These are phyloP conservation scores for Gleditsia sinensis DNA, from an alignment of 306 rosid genomes.

Conservation along the genomic window DNA sequence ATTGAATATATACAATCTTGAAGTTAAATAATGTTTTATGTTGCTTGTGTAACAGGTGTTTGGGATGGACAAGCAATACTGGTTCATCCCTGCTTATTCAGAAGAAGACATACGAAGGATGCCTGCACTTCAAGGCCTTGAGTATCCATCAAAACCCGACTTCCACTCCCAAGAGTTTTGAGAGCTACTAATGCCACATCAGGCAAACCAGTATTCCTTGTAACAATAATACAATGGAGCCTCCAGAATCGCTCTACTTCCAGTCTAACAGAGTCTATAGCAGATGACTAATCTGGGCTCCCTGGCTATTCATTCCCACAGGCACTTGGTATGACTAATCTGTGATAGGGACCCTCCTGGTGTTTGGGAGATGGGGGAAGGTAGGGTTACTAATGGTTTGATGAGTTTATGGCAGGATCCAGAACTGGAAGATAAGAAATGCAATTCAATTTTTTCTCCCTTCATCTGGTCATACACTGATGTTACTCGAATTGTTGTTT, in stretches of 20 bases:
- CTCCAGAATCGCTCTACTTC: slow-evolving; percentile 26
- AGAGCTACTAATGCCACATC: slow-evolving; percentile 31
- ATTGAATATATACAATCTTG: not conserved
- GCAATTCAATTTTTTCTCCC: slow-evolving; percentile 15
- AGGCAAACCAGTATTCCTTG: slow-evolving; percentile 27
- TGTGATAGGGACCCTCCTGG: not conserved
- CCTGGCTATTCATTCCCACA: slow-evolving; percentile 28
- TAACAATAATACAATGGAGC: slow-evolving; percentile 26
- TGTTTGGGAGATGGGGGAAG: not conserved
- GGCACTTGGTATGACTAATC: slow-evolving; percentile 25
- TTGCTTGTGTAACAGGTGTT: slow-evolving; percentile 66
- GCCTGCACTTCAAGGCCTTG: slow-evolving; percentile 96
- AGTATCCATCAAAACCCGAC: slow-evolving; percentile 92
- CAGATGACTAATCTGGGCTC: slow-evolving; percentile 43
- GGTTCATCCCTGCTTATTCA: slow-evolving; percentile 92
- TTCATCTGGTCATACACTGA: slow-evolving; percentile 29
- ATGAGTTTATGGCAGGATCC: slow-evolving; percentile 31
- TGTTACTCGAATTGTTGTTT: slow-evolving; percentile 24
- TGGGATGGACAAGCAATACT: slow-evolving; percentile 83
- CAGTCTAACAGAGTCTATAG: slow-evolving; percentile 40
- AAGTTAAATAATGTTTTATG: slow-evolving; percentile 20
- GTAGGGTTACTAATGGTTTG: slow-evolving; percentile 20
- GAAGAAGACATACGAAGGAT: slow-evolving; percentile 88
- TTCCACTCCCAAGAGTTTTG: slow-evolving; percentile 80
- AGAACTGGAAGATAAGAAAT: slow-evolving; percentile 40